Base-by-base conservation (phyloP, 768 basidiomycete species). In the Suillus variegatus region DNA sequence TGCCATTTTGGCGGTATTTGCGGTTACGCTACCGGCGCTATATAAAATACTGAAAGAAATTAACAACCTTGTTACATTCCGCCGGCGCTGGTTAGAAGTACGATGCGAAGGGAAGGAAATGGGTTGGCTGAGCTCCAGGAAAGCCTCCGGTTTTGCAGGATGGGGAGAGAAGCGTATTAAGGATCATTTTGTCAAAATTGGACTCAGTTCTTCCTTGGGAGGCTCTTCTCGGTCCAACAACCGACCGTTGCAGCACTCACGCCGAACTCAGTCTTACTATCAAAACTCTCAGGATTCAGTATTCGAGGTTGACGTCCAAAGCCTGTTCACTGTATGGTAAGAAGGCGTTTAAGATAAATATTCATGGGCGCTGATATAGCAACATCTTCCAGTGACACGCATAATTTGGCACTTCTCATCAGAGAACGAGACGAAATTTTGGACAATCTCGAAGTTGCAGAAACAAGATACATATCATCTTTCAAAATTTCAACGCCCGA, bases 371-470 rank as follows among this genome's bases (percentile, higher is more conserved):
- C 36, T 52, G 6, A 20, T 36, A 8, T 22, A 32, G 18, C 36
- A 22, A 32, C 43, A 47, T 62, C 18, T 65, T 62, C 36, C 65
- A 94, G 92, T 32, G 89, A 93, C 71, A 93, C 91, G 0, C 82
- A 84, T 16, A 81, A 81, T 4, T 79, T 94, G n/a, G 85, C 87
- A 0, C 68, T 85, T 7, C 84, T 94, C 36, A 90, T 94, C 51
- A 86, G 88, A 52, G 88, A 93, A 72, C 83, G 93, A 36, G 92
- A 93, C 67, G 83, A 85, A 70, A 86, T 93, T 25, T 76, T 94
- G n/a, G 88, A 92, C 68, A 87, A 90, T 66, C 81, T 94, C 10
- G 92, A 94, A 78, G 85, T 89, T 61, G 91, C 92, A 13, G 92
- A 93, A 78, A 86, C 89, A 13, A 85, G 83, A 70, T 95, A 93